Conservation (phyloP, 805 yeast species). For the Saturnispora silvae region DNA sequence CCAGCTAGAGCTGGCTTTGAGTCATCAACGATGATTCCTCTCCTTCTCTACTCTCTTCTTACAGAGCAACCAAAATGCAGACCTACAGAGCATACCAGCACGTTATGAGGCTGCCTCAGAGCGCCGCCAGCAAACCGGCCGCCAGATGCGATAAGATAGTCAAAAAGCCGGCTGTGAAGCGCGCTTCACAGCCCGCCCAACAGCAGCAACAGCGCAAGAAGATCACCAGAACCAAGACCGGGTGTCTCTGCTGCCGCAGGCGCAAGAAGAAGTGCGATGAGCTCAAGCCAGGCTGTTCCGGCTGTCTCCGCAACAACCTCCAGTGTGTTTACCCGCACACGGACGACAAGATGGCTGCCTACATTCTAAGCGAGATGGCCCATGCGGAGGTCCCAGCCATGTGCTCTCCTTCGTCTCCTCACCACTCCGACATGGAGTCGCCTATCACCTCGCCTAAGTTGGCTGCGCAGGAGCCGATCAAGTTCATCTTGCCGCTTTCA, state of each 20-base stretch:
- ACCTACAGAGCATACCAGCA: slow-evolving; percentile 7
- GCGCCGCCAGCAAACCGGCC: background rate
- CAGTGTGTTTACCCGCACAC: slow-evolving; percentile 26
- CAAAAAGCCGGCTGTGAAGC: background rate
- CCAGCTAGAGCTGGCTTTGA: background rate
- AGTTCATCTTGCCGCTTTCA: slow-evolving; percentile 6
- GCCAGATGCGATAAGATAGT: slow-evolving; percentile 6
- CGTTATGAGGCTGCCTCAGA: slow-evolving; percentile 6
- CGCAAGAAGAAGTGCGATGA: slow-evolving; percentile 32
- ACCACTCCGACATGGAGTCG: slow-evolving; percentile 14
- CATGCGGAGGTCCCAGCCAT: slow-evolving; percentile 6
- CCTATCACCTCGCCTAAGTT: slow-evolving; percentile 22
- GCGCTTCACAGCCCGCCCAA: background rate
- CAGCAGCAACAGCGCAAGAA: slow-evolving; percentile 12
- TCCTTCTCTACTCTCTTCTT: background rate
- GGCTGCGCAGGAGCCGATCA: slow-evolving; percentile 11
- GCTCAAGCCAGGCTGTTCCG: slow-evolving; percentile 26
- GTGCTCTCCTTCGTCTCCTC: slow-evolving; percentile 12
- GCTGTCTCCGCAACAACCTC: slow-evolving; percentile 25
- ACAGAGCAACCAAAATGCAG: slow-evolving; percentile 1
- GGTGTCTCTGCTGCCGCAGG: slow-evolving; percentile 29
- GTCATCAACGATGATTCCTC: slow-evolving; percentile 8
- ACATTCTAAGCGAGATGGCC: slow-evolving; percentile 8
- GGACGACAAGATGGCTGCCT: slow-evolving; percentile 7
- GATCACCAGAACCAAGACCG: slow-evolving; percentile 29